Conservation (phyloP, 2,329 filamentous ascomycete species). For the Fusarium sp. region DNA sequence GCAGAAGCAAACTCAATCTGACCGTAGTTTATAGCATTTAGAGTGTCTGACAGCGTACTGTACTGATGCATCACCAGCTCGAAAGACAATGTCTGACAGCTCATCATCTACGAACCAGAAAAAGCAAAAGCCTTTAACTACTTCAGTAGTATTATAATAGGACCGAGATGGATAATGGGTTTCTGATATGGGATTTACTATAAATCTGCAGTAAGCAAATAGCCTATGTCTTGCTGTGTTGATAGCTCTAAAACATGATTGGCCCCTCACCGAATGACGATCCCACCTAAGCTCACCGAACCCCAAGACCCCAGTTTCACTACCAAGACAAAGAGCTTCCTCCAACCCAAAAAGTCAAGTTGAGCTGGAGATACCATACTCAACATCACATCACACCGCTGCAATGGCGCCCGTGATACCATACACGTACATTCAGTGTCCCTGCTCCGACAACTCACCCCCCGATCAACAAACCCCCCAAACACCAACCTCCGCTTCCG, state of each 20-base stretch:
- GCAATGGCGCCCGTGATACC: conserved; percentile 65
- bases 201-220: neutral
- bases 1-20: neutral
- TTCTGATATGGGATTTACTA: neutral
- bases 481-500: conserved; percentile 58
- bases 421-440: conserved; percentile 75
- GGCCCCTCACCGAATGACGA: conserved; percentile 18
- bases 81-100: neutral
- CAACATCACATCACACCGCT: conserved; percentile 21
- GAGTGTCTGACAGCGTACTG: neutral
- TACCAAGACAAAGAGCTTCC: conserved; percentile 36
- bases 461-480: conserved; percentile 47
- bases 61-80: neutral
- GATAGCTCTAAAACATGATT: conserved; percentile 8
- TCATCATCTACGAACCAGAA: neutral
- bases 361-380: conserved; percentile 13
- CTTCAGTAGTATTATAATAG: neutral
- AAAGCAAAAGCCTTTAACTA: neutral
- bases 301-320: conserved; percentile 28
- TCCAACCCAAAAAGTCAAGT: conserved; percentile 25
- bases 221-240: neutral
- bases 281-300: conserved; percentile 28
- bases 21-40: neutral
- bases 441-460: conserved; percentile 64
- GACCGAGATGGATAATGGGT: neutral